A percentile compares a stretch with the other conserved stretches of the same genome.
Evolutionary conservation across 2,329 filamentous ascomycete species (phyloP).

Genomic region (Penicillium sclerotigenum): DNA sequence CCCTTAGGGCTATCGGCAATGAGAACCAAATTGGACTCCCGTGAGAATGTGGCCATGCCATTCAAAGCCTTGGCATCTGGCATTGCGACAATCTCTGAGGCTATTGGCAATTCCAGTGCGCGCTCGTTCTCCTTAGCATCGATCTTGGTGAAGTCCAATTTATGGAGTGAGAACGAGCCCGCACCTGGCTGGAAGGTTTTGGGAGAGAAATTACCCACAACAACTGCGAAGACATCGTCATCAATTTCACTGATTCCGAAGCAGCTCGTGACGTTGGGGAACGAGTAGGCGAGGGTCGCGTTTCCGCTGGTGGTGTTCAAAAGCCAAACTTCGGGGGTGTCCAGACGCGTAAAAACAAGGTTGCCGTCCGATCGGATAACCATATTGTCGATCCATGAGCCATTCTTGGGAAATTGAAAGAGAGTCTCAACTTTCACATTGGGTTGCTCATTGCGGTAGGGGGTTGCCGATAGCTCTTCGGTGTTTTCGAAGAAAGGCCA

Average conservation of each 20-base stretch:
- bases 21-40: slow-evolving; percentile 16
- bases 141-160: slow-evolving; percentile 14
- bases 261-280: slow-evolving; percentile 20
- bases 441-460: slow-evolving; percentile 13
- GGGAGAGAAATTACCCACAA: slow-evolving; percentile 22
- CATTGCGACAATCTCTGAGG: slow-evolving; percentile 17
- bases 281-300: slow-evolving; percentile 18
- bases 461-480: neutral
- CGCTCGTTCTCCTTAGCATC: neutral
- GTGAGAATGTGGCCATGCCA: slow-evolving; percentile 21
- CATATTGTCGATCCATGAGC: slow-evolving; percentile 25
- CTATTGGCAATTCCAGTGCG: neutral
- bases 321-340: slow-evolving; percentile 22
- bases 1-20: slow-evolving; percentile 24
- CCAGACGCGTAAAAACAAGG: slow-evolving; percentile 21
- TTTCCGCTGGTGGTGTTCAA: slow-evolving; percentile 19
- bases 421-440: slow-evolving; percentile 18
- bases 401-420: slow-evolving; percentile 25
- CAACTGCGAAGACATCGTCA: slow-evolving; percentile 23
- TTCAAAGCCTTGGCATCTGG: slow-evolving; percentile 20
- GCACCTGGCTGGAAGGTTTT: slow-evolving; percentile 18
- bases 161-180: slow-evolving; percentile 20
- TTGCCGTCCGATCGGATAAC: slow-evolving; percentile 19
- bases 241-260: slow-evolving; percentile 26
- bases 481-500: neutral